These are phyloP conservation scores for Lyophyllum shimeji DNA, from an alignment of 768 basidiomycete species.

Conservation along the genomic window DNA sequence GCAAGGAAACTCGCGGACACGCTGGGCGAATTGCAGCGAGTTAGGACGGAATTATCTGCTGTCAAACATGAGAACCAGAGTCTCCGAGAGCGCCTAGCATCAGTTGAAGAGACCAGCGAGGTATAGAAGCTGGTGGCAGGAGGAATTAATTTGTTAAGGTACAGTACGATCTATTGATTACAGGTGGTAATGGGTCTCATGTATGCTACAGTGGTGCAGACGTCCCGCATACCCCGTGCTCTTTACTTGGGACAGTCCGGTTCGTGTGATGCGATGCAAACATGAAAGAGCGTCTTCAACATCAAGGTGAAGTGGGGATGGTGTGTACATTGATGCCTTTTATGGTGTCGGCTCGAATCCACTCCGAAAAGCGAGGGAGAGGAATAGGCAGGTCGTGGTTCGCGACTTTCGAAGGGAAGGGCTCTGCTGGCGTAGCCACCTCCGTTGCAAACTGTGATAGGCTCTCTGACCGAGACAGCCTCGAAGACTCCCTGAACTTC, in stretches of 20 bases:
- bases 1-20: constrained; percentile 49
- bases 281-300: background rate
- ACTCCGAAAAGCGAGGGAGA: constrained; percentile 47
- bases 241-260: background rate
- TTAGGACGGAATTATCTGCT: constrained; percentile 40
- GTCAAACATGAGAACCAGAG: constrained; percentile 54
- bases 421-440: constrained; percentile 14
- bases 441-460: constrained; percentile 21
- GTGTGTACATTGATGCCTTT: constrained; percentile 24
- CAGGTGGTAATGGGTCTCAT: background rate
- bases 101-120: background rate
- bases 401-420: constrained; percentile 40
- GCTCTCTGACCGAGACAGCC: constrained; percentile 29
- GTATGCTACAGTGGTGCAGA: constrained; percentile 10
- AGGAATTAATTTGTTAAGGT: background rate
- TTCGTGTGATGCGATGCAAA: background rate
- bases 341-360: constrained; percentile 47
- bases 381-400: constrained; percentile 60
- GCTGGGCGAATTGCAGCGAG: constrained; percentile 45
- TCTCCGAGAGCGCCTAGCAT: constrained; percentile 39
- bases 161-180: constrained; percentile 2
- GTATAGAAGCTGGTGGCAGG: background rate
- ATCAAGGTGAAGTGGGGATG: constrained; percentile 17
- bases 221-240: constrained; percentile 7
- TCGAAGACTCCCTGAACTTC: constrained; percentile 33